Conservation (phyloP, 2,329 filamentous ascomycete genomes). For the Thermothelomyces thermophilus region DNA sequence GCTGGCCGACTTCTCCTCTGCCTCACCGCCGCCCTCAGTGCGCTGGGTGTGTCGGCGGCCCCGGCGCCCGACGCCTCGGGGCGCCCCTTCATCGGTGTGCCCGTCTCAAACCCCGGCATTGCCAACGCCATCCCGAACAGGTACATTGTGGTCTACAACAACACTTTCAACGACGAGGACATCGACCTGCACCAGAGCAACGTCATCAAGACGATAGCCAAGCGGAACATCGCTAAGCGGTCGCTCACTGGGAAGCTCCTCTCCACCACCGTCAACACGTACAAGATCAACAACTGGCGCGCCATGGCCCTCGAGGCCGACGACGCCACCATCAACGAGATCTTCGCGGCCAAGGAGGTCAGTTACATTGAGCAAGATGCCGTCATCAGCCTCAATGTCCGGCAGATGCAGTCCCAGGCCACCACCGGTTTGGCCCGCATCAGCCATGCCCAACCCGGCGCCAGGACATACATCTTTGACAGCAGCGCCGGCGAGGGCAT, state of each 20-base stretch:
- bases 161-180: constrained; percentile 40
- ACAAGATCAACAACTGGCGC: constrained; percentile 45
- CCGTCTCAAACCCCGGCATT: constrained; percentile 45
- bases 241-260: constrained; percentile 39
- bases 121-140: constrained; percentile 46
- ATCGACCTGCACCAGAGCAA: constrained; percentile 45
- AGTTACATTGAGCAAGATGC: constrained; percentile 42
- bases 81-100: constrained; percentile 34
- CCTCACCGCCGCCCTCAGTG: constrained; percentile 24
- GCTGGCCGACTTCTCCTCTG: constrained; percentile 25
- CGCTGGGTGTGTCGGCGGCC: constrained; percentile 19
- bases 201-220: constrained; percentile 45
- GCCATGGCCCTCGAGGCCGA: constrained; percentile 40
- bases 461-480: constrained; percentile 45
- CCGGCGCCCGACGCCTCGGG: constrained; percentile 22
- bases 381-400: constrained; percentile 37
- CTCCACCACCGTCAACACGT: constrained; percentile 41
- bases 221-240: constrained; percentile 51
- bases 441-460: constrained; percentile 36
- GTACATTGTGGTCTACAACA: constrained; percentile 62
- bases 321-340: constrained; percentile 32
- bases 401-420: constrained; percentile 47
- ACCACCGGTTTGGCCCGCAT: constrained; percentile 48
- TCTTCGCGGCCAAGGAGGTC: constrained; percentile 41
- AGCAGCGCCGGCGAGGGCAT: constrained; percentile 46